A percentile compares a stretch with the other conserved stretches of the same genome.
Evolutionary conservation across 2,329 filamentous ascomycete genomes (phyloP).

Genomic region (Talaromyces marneffei): DNA sequence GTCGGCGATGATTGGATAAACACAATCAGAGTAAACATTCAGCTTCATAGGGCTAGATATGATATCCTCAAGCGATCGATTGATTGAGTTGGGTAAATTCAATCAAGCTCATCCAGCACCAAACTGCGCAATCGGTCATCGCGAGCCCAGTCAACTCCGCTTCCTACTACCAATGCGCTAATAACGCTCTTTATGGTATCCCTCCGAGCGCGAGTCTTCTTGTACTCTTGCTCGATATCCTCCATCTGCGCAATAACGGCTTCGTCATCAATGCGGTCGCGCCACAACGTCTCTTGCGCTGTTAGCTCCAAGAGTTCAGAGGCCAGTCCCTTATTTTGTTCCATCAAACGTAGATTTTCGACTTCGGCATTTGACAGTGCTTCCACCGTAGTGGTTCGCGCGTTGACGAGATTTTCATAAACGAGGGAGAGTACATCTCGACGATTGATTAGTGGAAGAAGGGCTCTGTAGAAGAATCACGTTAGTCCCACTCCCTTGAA

Average conservation of each 20-base stretch:
- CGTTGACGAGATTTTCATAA: conserved; percentile 55
- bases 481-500: neutral
- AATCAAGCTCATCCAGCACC: conserved; percentile 61
- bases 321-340: conserved; percentile 59
- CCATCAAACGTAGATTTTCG: conserved; percentile 52
- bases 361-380: conserved; percentile 54
- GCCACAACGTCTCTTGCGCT: conserved; percentile 48
- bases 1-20: neutral
- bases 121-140: conserved; percentile 63
- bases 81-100: conserved; percentile 16
- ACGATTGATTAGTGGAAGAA: conserved; percentile 60
- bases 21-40: neutral
- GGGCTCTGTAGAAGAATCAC: conserved; percentile 45
- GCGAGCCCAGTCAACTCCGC: conserved; percentile 73
- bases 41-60: conserved; percentile 8
- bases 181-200: conserved; percentile 70
- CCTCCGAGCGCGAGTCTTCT: conserved; percentile 60
- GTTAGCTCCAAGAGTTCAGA: conserved; percentile 59
- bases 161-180: conserved; percentile 73
- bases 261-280: conserved; percentile 50
- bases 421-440: conserved; percentile 63
- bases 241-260: conserved; percentile 52
- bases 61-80: neutral
- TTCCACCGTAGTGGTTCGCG: conserved; percentile 47
- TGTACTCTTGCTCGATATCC: conserved; percentile 54